Conservation (phyloP, 345 rosid species). For the Trapa incisa region DNA sequence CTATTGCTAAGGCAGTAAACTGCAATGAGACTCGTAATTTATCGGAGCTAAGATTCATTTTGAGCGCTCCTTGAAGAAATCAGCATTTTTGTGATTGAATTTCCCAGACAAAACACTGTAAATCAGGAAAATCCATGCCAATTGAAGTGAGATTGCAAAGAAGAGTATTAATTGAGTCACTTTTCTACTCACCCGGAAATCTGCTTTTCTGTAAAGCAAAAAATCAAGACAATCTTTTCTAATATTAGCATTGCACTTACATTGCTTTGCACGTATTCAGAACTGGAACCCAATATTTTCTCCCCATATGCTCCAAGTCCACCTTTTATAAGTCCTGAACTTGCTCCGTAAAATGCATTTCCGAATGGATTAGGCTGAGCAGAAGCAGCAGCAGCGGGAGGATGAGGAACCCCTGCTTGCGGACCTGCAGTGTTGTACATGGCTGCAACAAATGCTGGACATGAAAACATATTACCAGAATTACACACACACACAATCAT, state of each 20-base stretch:
- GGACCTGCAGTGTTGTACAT: constrained; percentile 69
- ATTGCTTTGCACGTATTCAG: constrained; percentile 97
- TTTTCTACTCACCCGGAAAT: not conserved
- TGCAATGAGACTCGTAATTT: not conserved
- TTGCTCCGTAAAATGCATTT: constrained; percentile 82
- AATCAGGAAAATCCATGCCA: not conserved
- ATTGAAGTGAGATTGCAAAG: not conserved
- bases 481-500: not conserved
- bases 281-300: constrained; percentile 79
- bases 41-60: not conserved
- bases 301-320: constrained; percentile 95
- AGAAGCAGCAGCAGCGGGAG: constrained; percentile 35
- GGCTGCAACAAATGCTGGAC: not conserved
- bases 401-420: constrained; percentile 60
- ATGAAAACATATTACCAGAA: not conserved
- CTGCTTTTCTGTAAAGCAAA: not conserved
- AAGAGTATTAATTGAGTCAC: not conserved
- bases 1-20: not conserved
- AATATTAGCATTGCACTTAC: constrained; percentile 34
- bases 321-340: constrained; percentile 79
- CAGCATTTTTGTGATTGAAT: not conserved
- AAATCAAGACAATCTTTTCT: not conserved
- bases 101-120: not conserved
- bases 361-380: constrained; percentile 83
- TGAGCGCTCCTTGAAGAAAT: not conserved